phyloP scores from a whole-genome alignment of 2,329 filamentous ascomycete species.

The Curvularia eragrostidis region DNA sequence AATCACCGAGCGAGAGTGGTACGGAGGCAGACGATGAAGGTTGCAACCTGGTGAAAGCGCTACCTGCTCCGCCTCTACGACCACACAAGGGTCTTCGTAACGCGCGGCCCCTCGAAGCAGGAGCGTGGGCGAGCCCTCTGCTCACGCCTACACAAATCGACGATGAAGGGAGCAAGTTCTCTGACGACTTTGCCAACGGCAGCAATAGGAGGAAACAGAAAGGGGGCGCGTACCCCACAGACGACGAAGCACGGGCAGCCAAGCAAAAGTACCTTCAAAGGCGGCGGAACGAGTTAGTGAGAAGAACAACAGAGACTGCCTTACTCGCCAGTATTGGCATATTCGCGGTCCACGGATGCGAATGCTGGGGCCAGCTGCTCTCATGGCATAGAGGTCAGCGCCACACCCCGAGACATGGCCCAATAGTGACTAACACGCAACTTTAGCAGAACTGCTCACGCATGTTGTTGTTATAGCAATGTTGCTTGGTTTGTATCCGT shows the following conservation, averaged over 20 bases:
- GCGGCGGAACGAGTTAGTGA: slow-evolving; percentile 90
- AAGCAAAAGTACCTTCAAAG: slow-evolving; percentile 77
- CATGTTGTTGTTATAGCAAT: slow-evolving; percentile 45
- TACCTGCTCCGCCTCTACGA: slow-evolving; percentile 78
- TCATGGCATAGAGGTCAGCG: slow-evolving; percentile 52
- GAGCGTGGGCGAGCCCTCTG: slow-evolving; percentile 49
- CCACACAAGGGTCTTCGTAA: slow-evolving; percentile 80
- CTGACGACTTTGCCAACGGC: slow-evolving; percentile 47
- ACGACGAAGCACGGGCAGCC: slow-evolving; percentile 48
- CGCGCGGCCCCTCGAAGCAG: slow-evolving; percentile 44
- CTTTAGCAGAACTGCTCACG: slow-evolving; percentile 50
- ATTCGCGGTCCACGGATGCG: slow-evolving; percentile 53
- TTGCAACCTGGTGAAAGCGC: slow-evolving; percentile 73
- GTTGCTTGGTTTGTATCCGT: slow-evolving; percentile 47
- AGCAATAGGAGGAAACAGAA: slow-evolving; percentile 24
- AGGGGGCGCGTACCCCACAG: slow-evolving; percentile 33
- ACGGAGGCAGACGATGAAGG: slow-evolving; percentile 96
- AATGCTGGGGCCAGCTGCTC: slow-evolving; percentile 42
- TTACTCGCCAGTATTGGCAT: slow-evolving; percentile 61
- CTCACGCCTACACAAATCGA: slow-evolving; percentile 58
- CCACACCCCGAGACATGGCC: background rate
- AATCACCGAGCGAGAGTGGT: slow-evolving; percentile 78
- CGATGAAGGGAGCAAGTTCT: slow-evolving; percentile 52
- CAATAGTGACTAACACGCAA: slow-evolving; percentile 23
- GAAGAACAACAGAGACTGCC: slow-evolving; percentile 62